A percentile compares a stretch with the other conserved stretches of the same genome.
phyloP scores from a whole-genome alignment of 495 filamentous ascomycete species.

The Tuber melanosporum region DNA sequence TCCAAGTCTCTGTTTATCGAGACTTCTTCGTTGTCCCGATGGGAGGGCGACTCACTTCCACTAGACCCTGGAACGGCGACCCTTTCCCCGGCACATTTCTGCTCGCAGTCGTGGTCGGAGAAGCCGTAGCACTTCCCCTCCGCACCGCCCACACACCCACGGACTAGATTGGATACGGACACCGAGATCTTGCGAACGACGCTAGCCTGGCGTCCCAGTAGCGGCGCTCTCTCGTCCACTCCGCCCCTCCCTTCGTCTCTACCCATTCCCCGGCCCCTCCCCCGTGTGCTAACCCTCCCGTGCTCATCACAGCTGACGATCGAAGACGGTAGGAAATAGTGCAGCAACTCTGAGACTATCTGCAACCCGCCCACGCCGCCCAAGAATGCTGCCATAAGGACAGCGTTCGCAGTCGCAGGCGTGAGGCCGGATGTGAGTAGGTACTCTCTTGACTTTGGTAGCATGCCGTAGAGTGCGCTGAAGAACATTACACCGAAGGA shows the following conservation, averaged over 20 bases:
- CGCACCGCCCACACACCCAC: slow-evolving; percentile 19
- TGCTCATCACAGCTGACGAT: slow-evolving; percentile 75
- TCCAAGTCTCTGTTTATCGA: background rate
- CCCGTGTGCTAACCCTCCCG: slow-evolving; percentile 28
- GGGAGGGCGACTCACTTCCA: background rate
- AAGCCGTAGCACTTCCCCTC: slow-evolving; percentile 41
- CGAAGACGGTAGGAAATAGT: slow-evolving; percentile 81
- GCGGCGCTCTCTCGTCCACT: slow-evolving; percentile 47
- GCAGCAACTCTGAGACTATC: slow-evolving; percentile 67
- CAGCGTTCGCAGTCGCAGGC: slow-evolving; percentile 60
- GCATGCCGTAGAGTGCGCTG: slow-evolving; percentile 88
- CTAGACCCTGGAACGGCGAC: slow-evolving; percentile 7
- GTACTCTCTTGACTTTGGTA: slow-evolving; percentile 74
- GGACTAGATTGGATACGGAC: slow-evolving; percentile 31
- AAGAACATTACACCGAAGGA: slow-evolving; percentile 99
- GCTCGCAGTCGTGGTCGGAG: slow-evolving; percentile 36
- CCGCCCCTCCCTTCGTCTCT: slow-evolving; percentile 50
- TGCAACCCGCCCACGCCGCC: slow-evolving; percentile 79
- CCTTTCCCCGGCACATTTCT: slow-evolving; percentile 21
- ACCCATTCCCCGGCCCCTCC: slow-evolving; percentile 48
- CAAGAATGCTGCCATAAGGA: slow-evolving; percentile 70
- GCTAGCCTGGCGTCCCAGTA: slow-evolving; percentile 37
- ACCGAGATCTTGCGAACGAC: slow-evolving; percentile 27
- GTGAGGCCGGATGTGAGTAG: slow-evolving; percentile 61
- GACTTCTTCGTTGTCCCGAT: slow-evolving; percentile 4